Evolutionary conservation across 805 yeast genomes (phyloP).

Genomic region (Saccharomycopsis vini): DNA sequence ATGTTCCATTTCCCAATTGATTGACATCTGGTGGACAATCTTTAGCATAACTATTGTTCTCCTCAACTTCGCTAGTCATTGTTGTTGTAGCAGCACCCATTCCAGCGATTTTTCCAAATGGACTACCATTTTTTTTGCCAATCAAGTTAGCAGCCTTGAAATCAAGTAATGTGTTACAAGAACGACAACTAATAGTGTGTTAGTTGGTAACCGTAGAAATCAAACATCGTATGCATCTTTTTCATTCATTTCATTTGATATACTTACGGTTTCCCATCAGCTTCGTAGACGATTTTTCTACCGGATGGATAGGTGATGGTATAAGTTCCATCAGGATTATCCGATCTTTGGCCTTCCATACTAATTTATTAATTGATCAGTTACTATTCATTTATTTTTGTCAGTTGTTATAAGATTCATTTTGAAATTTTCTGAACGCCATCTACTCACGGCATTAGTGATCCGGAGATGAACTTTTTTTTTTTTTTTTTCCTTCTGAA

Average conservation of each 20-base stretch:
- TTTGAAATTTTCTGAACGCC: no score
- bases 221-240: not conserved
- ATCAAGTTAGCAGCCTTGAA: conserved; percentile 52
- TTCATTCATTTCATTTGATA: not conserved
- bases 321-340: conserved; percentile 18
- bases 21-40: conserved; percentile 85
- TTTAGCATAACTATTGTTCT: conserved; percentile 28
- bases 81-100: conserved; percentile 20
- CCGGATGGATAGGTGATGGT: conserved; percentile 44
- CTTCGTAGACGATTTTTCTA: conserved; percentile 63
- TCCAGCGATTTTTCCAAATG: conserved; percentile 19
- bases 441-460: no score
- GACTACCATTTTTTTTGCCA: conserved; percentile 2
- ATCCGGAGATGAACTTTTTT: no score
- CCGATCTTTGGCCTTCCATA: no score
- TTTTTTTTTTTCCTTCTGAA: no score
- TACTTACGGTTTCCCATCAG: conserved; percentile 89
- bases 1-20: conserved; percentile 72
- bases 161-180: conserved; percentile 77
- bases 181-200: conserved; percentile 51
- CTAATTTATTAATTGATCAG: no score
- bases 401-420: no score
- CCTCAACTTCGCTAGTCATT: conserved; percentile 12
- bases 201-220: not conserved
- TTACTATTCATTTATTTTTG: no score